Evolutionary conservation across 2,329 filamentous ascomycete genomes (phyloP), one percentile per base, ranked within the genome.

Genomic region (Cryoendolithus antarcticus): DNA sequence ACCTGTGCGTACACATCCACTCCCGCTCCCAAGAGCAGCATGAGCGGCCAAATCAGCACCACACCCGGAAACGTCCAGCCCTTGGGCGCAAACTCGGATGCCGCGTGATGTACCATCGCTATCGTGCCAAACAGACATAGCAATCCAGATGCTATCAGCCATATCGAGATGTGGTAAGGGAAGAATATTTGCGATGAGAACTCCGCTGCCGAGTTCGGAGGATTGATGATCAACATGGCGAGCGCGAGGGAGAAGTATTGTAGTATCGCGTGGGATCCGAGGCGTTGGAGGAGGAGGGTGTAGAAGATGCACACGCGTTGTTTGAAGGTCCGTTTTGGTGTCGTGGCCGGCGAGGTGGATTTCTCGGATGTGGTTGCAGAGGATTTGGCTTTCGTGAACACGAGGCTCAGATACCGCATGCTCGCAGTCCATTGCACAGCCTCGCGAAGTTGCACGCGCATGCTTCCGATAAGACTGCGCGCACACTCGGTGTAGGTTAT

Each of bases 191-290:
- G 32, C n/a, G 19, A 32, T 10, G 46, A 41, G 9, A 50, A 42
- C 5, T 45, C 44, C 3, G 42, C 36, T 2, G 43, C 33, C 21
- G 48, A 47, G n/a, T 38, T 11, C 4, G 48, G 48, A 7, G 48
- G 39, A 4, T 40, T 24, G 6, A 30, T 45, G 41, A 48, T 42
- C 15, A 50, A 40, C 6, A 48, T 34, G 4, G 44, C 42, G 29
- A 46, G 38, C 3, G 44, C 37, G 10, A 48, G 35, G 35, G 44
- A 45, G 30, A 48, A 44, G 30, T 44, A 48, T 31, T 50, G 48
- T 37, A 48, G 8, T 9, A 45, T 40, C 3, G 46, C 39, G 34
- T 50, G 48, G 9, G 46, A 42, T 2, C 35, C 42, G 4, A 50
- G 27, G 3, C 33, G 42, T 6, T 31, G 29, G n/a, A 47, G 13